Conservation (phyloP, 2,329 filamentous ascomycete genomes). For the Fusarium musae region DNA sequence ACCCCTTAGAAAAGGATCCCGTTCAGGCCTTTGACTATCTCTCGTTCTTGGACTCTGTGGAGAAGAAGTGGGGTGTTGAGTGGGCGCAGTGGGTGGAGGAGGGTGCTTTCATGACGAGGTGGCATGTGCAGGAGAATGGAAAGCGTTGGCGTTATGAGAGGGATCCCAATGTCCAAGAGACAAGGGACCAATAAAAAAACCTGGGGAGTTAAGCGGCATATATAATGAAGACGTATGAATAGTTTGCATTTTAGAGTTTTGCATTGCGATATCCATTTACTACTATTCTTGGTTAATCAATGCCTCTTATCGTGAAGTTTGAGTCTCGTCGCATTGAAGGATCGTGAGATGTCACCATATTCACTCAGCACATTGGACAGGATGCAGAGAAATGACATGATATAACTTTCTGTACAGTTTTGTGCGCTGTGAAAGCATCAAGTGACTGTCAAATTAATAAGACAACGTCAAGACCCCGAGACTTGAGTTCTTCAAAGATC, state of each 20-base stretch:
- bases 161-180: conserved; percentile 3
- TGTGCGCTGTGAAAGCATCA: too few species aligned
- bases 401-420: too few species aligned
- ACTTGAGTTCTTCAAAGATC: background rate
- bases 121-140: conserved; percentile 51
- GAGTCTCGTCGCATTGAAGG: too few species aligned
- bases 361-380: too few species aligned
- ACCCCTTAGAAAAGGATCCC: conserved; percentile 42
- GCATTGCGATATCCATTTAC: background rate
- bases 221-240: conserved; percentile 14
- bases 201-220: background rate
- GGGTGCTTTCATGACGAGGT: conserved; percentile 47
- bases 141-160: conserved; percentile 48
- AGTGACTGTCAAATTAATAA: too few species aligned
- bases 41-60: conserved; percentile 39
- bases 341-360: too few species aligned
- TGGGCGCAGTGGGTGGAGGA: conserved; percentile 48
- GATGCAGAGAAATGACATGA: too few species aligned
- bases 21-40: conserved; percentile 43
- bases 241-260: background rate
- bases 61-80: conserved; percentile 41
- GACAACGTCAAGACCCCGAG: too few species aligned
- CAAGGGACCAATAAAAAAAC: conserved; percentile 8
- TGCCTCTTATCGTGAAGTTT: too few species aligned
- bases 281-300: too few species aligned